Evolutionary conservation across 148 eudicot genomes (phyloP).

Genomic region (Nepenthes mirabilis): DNA sequence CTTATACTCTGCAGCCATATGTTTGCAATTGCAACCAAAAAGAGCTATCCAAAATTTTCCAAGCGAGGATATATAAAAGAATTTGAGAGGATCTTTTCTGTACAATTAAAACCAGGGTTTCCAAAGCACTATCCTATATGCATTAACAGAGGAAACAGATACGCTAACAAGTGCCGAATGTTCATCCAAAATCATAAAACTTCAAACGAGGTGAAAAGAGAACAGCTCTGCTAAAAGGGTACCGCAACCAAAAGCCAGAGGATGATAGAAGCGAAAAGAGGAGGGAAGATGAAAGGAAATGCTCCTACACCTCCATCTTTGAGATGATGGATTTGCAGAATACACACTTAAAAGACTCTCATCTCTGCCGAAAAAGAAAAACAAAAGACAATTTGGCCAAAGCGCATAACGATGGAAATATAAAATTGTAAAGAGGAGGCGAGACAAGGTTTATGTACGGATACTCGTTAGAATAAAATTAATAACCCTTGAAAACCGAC

Average conservation of each 20-base stretch:
- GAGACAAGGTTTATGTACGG: too few relatives aligned
- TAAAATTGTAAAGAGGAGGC: too few relatives aligned
- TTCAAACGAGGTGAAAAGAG: not conserved
- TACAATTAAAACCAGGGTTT: conserved; percentile 7
- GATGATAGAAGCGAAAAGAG: not conserved
- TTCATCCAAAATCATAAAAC: not conserved
- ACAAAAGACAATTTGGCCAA: too few relatives aligned
- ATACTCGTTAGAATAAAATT: too few relatives aligned
- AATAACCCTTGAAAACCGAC: too few relatives aligned
- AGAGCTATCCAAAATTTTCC: not conserved
- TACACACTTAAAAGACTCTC: conserved; percentile 1
- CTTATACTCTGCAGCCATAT: not conserved
- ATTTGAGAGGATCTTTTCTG: not conserved
- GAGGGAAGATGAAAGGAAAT: not conserved
- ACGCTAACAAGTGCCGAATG: not conserved
- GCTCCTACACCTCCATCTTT: conserved; percentile 13
- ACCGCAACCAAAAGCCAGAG: not conserved
- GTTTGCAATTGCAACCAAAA: conserved; percentile 1
- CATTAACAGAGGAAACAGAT: not conserved
- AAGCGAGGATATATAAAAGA: not conserved
- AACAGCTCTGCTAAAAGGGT: not conserved
- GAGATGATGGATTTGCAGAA: conserved; percentile 4
- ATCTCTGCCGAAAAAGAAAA: not conserved
- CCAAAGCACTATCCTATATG: not conserved
- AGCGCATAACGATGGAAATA: too few relatives aligned